Base-by-base conservation (phyloP, 108 stramenopile species). In the Skeletonema menzelii region DNA sequence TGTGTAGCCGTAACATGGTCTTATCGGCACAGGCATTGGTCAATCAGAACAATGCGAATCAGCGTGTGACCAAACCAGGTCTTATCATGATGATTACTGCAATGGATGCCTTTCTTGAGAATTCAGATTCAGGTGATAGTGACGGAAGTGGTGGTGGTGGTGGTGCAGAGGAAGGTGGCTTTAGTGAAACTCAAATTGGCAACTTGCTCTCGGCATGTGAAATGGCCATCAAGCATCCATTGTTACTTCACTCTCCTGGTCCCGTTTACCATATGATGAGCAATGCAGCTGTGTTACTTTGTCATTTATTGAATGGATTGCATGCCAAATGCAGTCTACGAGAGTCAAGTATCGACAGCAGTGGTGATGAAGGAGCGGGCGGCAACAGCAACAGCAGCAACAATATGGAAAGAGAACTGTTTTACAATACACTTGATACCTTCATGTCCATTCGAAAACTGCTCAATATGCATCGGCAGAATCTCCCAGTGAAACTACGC, bases 1-100 rank as follows among this genome's bases (percentile, higher is more conserved):
- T 95, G 58, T 92, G 93, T 78, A 89, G 88, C 63, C 89, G 93
- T 5, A 95, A 95, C 63, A 87, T 95, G 82, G 82, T 95, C 11
- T 58, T 92, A 56, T 91, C 90, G 2, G 91, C 91, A 24, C 88
- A 85, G 30, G 84, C 88, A 2, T 63, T 95, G 24, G 57, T 95
- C 34, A 87, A 95, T 70, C 91, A 95, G 55, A 47, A 59, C 1
- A 76, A 72, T 22, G 59, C 75, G 2, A 59, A 56, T 10, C 74
- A 80, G 13, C 56, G 42, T 8, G 69, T 82, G 59, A 84, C 87
- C 32, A 90, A 90, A 55, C 88, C 91, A 60, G 93, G 93, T 19
- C 85, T 87, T n/a, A 81, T 84, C 38, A 31, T 95, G 57, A 75
- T 95, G 19, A 84, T 90, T 27, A 81, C 85, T 5, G 91, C 88